Conservation (phyloP, 2,329 filamentous ascomycete species). For the Paraconiothyrium brasiliense region DNA sequence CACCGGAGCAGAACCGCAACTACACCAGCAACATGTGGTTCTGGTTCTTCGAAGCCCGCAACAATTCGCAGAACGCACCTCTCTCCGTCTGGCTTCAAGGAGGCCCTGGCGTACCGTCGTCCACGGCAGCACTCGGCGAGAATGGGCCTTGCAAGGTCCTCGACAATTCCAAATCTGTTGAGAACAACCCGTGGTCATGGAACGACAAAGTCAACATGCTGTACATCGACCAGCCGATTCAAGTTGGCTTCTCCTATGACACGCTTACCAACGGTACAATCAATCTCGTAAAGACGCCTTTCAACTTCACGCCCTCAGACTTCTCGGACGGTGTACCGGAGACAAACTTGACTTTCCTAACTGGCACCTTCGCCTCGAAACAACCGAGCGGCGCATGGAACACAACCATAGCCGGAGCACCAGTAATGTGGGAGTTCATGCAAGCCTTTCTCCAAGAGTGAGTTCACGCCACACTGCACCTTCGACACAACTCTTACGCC, state of each 20-base stretch:
- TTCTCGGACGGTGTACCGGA: constrained; percentile 42
- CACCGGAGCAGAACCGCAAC: constrained; percentile 47
- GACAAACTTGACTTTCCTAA: constrained; percentile 61
- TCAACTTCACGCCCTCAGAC: constrained; percentile 19
- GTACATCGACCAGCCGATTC: constrained; percentile 71
- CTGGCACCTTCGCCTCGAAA: constrained; percentile 60
- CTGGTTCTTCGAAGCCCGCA: constrained; percentile 68
- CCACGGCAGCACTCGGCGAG: constrained; percentile 51
- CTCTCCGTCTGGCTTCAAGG: constrained; percentile 67
- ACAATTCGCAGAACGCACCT: constrained; percentile 62
- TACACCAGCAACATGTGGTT: constrained; percentile 68
- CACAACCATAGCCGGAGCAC: constrained; percentile 22
- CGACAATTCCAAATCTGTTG: constrained; percentile 56
- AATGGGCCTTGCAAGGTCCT: constrained; percentile 64
- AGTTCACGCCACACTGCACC: background rate
- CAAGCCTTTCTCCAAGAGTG: constrained; percentile 26
- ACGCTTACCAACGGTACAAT: constrained; percentile 27
- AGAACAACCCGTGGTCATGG: constrained; percentile 66
- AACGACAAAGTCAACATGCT: constrained; percentile 65
- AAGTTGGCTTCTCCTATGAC: constrained; percentile 65
- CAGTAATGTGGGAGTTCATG: constrained; percentile 23
- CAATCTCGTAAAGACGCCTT: constrained; percentile 13
- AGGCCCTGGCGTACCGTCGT: constrained; percentile 58
- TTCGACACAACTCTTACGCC: constrained; percentile 8
- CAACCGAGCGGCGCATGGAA: constrained; percentile 30